Base-by-base conservation (phyloP, 2,329 filamentous ascomycete genomes). In the Albophoma yamanashiensis region DNA sequence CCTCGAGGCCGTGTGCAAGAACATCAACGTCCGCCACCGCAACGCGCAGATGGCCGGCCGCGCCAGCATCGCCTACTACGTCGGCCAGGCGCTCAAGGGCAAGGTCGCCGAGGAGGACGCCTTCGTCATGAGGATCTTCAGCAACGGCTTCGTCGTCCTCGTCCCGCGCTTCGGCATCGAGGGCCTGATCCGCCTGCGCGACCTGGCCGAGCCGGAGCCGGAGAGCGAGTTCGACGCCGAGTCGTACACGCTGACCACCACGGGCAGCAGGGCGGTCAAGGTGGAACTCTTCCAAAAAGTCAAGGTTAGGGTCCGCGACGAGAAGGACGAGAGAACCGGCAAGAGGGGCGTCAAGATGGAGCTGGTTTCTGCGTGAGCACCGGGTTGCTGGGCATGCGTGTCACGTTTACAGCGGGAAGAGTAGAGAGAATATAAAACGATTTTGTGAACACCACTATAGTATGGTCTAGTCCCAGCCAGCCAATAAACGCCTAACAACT, bases 141-240 rank as follows among this genome's bases (percentile, higher is more conserved):
- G 89, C 71, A 99, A 99, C 75, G 94, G 94, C 8, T 93, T 97
- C 67, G 94, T 97, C 22, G 92, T 97, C 14, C 92, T 97, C 63
- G 93, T 99, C 57, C 94, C 94, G 8, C 81, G 91, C 20, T 99
- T 99, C 73, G 94, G 94, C 47, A 95, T 99, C 68, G 94, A 99
- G 78, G 89, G 91, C 47, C 77, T 97, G 63, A 94, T 99, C 64
- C 83, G 93, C 14, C 77, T 97, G 66, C 81, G 91, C 61, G 94
- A 97, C 75, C 80, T 97, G 61, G 87, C 87, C 4, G 84, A 88
- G 20, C 82, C 85, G 0, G 91, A 89, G 72, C 90, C 92, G 1
- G 88, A 92, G 64, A 89, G 89, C 56, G 84, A 84, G 39, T 97
- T 91, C 70, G 91, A 99, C 74, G 84, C 86, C 0, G 94, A 97